Evolutionary conservation across 305 asterid species (phyloP).

Genomic region (Solanum aculeatissimum): DNA sequence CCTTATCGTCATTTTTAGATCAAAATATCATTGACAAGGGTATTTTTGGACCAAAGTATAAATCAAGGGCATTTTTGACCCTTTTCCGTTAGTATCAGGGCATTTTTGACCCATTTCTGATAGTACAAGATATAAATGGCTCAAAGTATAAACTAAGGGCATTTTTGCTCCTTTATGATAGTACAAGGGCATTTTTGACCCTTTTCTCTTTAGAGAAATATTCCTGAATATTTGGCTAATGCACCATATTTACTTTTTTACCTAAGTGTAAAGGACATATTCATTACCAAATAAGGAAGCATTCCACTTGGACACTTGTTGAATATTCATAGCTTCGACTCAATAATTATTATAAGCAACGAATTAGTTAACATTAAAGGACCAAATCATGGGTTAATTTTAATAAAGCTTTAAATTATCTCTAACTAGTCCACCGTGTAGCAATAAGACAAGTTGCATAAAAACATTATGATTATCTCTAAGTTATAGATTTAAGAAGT

Average conservation of each 20-base stretch:
- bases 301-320: constrained; percentile 15
- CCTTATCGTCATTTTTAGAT: too few relatives aligned
- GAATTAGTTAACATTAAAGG: background rate
- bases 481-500: constrained; percentile 10
- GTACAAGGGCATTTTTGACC: too few relatives aligned
- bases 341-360: background rate
- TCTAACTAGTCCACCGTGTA: background rate
- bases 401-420: background rate
- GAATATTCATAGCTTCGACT: background rate
- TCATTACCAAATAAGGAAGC: constrained; percentile 33
- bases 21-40: too few relatives aligned
- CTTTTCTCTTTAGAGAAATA: background rate
- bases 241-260: background rate
- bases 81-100: too few relatives aligned
- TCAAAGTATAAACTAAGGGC: too few relatives aligned
- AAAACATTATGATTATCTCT: background rate
- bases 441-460: constrained; percentile 3
- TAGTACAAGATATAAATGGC: too few relatives aligned
- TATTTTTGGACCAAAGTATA: too few relatives aligned
- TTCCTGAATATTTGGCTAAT: constrained; percentile 16
- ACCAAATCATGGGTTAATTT: background rate
- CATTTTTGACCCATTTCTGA: too few relatives aligned
- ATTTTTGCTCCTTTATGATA: too few relatives aligned
- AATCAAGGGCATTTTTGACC: too few relatives aligned
- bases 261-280: background rate